These are phyloP conservation scores for Alternaria sp. DNA, from an alignment of 2,329 filamentous ascomycete species.

Conservation along the genomic window DNA sequence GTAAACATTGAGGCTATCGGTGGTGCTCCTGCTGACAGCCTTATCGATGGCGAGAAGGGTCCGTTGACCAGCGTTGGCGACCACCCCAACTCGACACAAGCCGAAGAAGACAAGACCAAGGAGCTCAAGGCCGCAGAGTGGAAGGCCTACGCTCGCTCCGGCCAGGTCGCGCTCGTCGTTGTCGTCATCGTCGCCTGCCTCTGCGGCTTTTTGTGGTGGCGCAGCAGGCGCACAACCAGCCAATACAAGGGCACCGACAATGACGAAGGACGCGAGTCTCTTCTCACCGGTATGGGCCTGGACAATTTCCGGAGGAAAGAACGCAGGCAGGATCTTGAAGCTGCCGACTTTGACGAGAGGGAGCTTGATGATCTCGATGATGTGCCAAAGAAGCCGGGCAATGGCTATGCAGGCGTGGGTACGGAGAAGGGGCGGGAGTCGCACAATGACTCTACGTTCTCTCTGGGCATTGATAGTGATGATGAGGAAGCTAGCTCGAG, in stretches of 20 bases:
- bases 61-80: slow-evolving; percentile 78
- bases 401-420: slow-evolving; percentile 29
- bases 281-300: slow-evolving; percentile 53
- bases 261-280: slow-evolving; percentile 53
- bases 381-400: slow-evolving; percentile 28
- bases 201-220: slow-evolving; percentile 76
- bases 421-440: slow-evolving; percentile 39
- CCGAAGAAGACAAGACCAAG: slow-evolving; percentile 71
- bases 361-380: slow-evolving; percentile 63
- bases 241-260: slow-evolving; percentile 54
- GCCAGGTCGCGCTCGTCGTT: slow-evolving; percentile 82
- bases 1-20: slow-evolving; percentile 92
- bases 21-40: slow-evolving; percentile 76
- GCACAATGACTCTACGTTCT: slow-evolving; percentile 52
- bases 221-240: slow-evolving; percentile 50
- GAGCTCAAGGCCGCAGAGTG: slow-evolving; percentile 85
- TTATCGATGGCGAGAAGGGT: slow-evolving; percentile 84
- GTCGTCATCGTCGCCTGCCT: slow-evolving; percentile 74
- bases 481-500: slow-evolving; percentile 45
- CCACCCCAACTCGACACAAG: slow-evolving; percentile 71
- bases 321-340: slow-evolving; percentile 61
- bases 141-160: slow-evolving; percentile 86
- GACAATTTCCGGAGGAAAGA: slow-evolving; percentile 55
- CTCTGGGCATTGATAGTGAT: slow-evolving; percentile 55
- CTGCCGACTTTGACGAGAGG: slow-evolving; percentile 67